Evolutionary conservation across 1,284 basidiomycete genomes (phyloP).

Genomic region (Cutaneotrichosporon cavernicola): DNA sequence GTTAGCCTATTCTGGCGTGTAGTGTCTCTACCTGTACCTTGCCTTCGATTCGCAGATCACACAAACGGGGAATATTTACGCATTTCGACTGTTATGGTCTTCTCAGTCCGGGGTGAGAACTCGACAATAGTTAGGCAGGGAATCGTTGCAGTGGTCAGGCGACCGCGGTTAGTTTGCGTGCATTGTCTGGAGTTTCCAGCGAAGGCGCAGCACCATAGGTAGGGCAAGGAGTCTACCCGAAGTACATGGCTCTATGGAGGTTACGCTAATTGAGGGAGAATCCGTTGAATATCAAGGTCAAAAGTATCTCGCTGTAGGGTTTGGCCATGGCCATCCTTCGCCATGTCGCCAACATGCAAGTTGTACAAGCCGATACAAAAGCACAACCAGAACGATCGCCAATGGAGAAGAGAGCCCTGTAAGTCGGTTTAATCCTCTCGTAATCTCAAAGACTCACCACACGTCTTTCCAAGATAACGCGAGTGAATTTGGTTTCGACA

Average conservation of each 20-base stretch:
- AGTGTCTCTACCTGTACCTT: neutral
- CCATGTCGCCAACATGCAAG: neutral
- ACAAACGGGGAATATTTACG: too few species aligned
- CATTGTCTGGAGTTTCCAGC: slow-evolving; percentile 9
- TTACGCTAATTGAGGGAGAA: neutral
- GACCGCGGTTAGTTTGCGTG: too few species aligned
- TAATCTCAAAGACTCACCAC: neutral
- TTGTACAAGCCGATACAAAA: neutral
- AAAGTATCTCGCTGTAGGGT: neutral
- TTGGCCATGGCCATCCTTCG: neutral
- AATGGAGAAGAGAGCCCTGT: neutral
- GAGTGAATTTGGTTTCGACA: too few species aligned
- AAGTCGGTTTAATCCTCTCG: neutral
- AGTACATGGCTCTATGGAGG: neutral
- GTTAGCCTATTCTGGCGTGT: neutral
- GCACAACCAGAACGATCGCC: neutral
- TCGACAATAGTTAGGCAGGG: too few species aligned
- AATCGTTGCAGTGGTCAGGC: too few species aligned
- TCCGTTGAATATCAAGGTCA: neutral
- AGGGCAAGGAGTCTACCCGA: neutral
- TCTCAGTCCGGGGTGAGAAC: too few species aligned
- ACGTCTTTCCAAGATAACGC: too few species aligned
- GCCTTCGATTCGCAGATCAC: too few species aligned
- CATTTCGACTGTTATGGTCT: too few species aligned
- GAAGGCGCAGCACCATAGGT: neutral